phyloP scores from a whole-genome alignment of 176 grass and related monocot genomes.

The Oryza officinalis region DNA sequence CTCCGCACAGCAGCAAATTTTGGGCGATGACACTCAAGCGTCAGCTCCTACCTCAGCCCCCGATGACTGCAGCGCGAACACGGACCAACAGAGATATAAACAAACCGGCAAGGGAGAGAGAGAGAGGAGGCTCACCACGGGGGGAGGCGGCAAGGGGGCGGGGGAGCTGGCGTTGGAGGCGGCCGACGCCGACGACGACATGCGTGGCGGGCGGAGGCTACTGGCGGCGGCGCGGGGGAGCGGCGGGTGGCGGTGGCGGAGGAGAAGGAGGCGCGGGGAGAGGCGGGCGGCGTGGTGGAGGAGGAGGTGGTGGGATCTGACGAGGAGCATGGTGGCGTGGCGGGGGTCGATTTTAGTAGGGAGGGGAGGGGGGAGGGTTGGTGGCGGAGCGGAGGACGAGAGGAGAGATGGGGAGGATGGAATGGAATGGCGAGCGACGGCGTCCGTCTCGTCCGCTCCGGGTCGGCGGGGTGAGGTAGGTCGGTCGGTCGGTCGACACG shows the following conservation, averaged over 20 bases:
- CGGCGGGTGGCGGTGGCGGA: conserved; percentile 9
- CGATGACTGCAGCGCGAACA: background rate
- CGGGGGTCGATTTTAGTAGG: conserved; percentile 48
- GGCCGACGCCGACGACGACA: conserved; percentile 50
- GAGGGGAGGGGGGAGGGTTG: conserved; percentile 22
- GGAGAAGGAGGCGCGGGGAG: conserved; percentile 36
- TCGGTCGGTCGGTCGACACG: background rate
- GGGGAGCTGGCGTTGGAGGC: conserved; percentile 45
- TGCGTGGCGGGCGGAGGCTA: conserved; percentile 13
- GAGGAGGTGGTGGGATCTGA: conserved; percentile 74
- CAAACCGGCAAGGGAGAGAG: too few species aligned
- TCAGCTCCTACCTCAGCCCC: background rate
- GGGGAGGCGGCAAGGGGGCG: conserved; percentile 31
- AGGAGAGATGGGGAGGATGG: too few species aligned
- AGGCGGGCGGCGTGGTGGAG: conserved; percentile 49
- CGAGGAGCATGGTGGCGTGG: conserved; percentile 60
- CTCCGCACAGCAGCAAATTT: background rate
- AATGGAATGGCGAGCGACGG: conserved; percentile 17
- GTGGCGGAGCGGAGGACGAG: conserved; percentile 20
- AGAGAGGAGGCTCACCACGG: conserved; percentile 41
- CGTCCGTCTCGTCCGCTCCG: background rate
- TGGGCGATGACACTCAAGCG: too few species aligned
- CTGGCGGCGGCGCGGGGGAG: background rate
- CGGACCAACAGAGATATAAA: too few species aligned
- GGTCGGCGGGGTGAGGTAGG: conserved; percentile 31